Evolutionary conservation across 148 eudicot species (phyloP).

Genomic region (Simmondsia chinensis): DNA sequence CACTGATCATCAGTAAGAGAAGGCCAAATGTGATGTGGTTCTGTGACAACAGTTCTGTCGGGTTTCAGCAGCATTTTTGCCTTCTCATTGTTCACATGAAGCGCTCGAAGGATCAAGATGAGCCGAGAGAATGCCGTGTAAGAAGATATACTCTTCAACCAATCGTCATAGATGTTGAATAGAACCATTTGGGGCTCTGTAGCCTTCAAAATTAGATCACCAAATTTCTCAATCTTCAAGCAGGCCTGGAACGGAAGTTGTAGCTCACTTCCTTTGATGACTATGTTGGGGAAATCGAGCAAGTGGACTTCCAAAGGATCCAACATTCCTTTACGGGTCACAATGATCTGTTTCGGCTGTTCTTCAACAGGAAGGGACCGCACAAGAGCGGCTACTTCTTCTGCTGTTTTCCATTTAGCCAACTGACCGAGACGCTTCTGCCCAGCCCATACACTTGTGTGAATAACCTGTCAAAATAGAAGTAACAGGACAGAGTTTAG

Average conservation of each 20-base stretch:
- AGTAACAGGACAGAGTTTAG: not conserved
- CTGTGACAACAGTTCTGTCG: conserved; percentile 88
- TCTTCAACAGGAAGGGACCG: conserved; percentile 98
- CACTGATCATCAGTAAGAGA: conserved; percentile 96
- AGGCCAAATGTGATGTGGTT: conserved; percentile 99
- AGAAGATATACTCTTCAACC: conserved; percentile 97
- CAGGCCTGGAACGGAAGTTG: conserved; percentile 99
- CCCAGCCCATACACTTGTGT: conserved; percentile 99
- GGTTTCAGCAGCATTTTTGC: conserved; percentile 98
- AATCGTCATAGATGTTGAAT: conserved; percentile 98
- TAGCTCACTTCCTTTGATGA: conserved; percentile 97
- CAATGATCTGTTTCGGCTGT: conserved; percentile 95
- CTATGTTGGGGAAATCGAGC: conserved; percentile 95
- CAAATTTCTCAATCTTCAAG: conserved; percentile 97
- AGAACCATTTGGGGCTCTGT: conserved; percentile 99
- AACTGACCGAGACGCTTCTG: conserved; percentile 99
- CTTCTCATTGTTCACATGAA: conserved; percentile 98
- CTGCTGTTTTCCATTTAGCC: conserved; percentile 99
- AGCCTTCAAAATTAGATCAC: conserved; percentile 95
- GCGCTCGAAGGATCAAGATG: conserved; percentile 88
- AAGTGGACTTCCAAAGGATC: conserved; percentile 98
- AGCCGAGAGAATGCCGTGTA: conserved; percentile 96
- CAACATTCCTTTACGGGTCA: conserved; percentile 98
- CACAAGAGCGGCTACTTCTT: conserved; percentile 97
- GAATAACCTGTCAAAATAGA: conserved; percentile 64